Base-by-base conservation (phyloP, 1,139 yeast genomes). In the Yamadazyma trypodendri region DNA sequence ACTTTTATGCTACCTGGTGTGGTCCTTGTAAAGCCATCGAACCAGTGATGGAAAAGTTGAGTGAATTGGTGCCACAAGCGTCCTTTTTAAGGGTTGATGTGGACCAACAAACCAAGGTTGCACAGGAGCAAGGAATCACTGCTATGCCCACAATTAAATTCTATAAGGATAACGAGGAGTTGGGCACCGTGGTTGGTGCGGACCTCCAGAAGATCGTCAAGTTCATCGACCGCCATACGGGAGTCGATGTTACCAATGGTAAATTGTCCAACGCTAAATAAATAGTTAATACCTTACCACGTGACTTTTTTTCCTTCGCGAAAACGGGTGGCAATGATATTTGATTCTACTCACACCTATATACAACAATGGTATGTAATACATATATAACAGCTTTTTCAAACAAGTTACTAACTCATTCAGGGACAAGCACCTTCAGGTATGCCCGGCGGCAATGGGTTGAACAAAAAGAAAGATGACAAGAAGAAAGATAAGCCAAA, bases 111-210 rank as follows among this genome's bases (percentile, higher is more conserved):
- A 75, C 84, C 33, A 83, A 79, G 16, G 75, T 88, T 51, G 94
- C 96, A 40, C 77, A 78, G 53, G 77, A 81, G 51, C 77, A 81
- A 65, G 85, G 78, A 54, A 73, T 89, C 53, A 69, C 84, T 41
- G 84, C 95, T 46, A 88, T 89, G 96, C 97, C 97, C 61, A 89
- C 97, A 41, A 63, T 89, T 46, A 64, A 86, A 44, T 79, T 86
- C 63, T 81, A 79, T 77, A 87, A 85, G 74, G 71, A 71, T 46
- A 96, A 95, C 50, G 65, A 80, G 65, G 75, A 76, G 53, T 73
- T 86, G 45, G 79, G 75, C 55, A 84, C 79, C 61, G 84, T 88
- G 41, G 78, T 87, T 51, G 96, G 96, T 60, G 95, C 95, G 52
- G 41, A 49, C 34, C 28, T 46, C 17, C 37, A 38, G 28, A 35